Conservation (phyloP, 2,329 filamentous ascomycete species). For the Diaporthe vaccinii region DNA sequence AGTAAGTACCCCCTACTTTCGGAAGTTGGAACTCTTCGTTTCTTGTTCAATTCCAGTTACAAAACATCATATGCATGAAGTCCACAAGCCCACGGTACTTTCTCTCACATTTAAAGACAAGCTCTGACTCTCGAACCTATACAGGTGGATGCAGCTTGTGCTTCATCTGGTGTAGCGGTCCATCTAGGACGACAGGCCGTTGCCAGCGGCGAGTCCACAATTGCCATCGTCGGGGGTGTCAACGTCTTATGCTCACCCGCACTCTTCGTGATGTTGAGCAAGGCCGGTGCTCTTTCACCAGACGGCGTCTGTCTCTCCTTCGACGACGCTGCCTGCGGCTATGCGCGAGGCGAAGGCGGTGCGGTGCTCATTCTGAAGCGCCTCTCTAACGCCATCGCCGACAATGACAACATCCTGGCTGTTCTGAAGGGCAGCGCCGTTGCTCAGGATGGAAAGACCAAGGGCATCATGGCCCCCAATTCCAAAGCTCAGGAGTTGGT, state of each 20-base stretch:
- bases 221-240: background rate
- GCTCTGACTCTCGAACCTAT: no score
- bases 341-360: slow-evolving; percentile 17
- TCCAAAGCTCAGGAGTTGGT: background rate
- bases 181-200: background rate
- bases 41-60: no score
- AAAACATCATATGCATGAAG: no score
- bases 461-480: slow-evolving; percentile 58
- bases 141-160: background rate
- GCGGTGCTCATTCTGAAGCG: background rate
- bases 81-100: no score
- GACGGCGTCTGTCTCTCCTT: background rate
- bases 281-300: background rate
- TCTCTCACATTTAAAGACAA: no score
- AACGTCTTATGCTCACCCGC: background rate
- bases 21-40: no score
- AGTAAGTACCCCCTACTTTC: no score
- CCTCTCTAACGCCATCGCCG: slow-evolving; percentile 19
- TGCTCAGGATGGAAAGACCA: slow-evolving; percentile 58
- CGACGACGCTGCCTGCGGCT: background rate
- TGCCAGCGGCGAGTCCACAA: background rate
- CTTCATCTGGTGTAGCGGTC: background rate
- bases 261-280: background rate
- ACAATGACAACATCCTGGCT: slow-evolving; percentile 66
- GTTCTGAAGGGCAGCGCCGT: slow-evolving; percentile 65